Evolutionary conservation across 1,284 basidiomycete genomes (phyloP).

Genomic region (Garcileccinum viscosum): DNA sequence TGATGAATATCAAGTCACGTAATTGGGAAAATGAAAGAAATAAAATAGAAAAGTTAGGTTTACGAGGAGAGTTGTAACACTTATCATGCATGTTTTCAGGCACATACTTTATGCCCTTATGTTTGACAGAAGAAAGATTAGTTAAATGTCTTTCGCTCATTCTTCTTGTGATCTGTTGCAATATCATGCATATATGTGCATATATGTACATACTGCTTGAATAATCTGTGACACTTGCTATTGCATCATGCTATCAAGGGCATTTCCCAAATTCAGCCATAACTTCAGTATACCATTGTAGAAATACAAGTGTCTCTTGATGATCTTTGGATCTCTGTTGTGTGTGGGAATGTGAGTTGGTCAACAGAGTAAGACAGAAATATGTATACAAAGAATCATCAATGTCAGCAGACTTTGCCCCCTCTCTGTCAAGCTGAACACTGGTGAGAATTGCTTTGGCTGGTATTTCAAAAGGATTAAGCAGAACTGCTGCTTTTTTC

Average conservation of each 20-base stretch:
- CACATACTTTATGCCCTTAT: conserved; percentile 6
- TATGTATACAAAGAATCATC: not conserved
- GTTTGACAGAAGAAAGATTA: conserved; percentile 5
- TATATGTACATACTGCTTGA: not conserved
- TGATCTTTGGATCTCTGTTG: not conserved
- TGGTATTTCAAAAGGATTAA: not conserved
- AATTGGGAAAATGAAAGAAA: no score
- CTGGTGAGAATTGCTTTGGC: not conserved
- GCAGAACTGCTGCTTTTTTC: not conserved
- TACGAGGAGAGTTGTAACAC: no score
- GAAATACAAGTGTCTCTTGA: not conserved
- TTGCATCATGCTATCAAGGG: not conserved
- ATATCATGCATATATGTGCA: not conserved
- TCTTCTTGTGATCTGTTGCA: conserved; percentile 1
- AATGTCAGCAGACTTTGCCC: not conserved
- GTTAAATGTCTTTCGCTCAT: not conserved
- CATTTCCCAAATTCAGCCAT: not conserved
- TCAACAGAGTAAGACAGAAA: not conserved
- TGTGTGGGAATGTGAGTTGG: not conserved
- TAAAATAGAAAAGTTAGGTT: no score
- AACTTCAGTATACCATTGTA: not conserved
- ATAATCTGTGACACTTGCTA: not conserved
- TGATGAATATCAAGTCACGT: no score
- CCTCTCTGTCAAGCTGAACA: not conserved
- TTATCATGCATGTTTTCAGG: not conserved